Evolutionary conservation across 208 protist genomes (phyloP).

Genomic region (Jaenimonas drosophilae): DNA sequence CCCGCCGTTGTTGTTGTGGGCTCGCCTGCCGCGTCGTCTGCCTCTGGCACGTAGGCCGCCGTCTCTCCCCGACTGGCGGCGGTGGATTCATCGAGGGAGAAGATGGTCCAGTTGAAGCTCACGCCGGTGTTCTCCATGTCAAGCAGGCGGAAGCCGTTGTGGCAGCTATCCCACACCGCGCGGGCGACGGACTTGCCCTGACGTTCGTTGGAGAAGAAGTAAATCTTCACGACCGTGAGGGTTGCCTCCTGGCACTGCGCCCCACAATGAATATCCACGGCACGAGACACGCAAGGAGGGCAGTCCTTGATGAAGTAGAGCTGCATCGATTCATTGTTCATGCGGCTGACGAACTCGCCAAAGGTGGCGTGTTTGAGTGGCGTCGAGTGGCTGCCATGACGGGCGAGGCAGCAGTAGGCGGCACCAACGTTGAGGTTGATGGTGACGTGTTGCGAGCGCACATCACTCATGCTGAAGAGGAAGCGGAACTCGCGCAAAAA

Average conservation of each 20-base stretch:
- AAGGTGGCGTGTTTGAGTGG: slow-evolving; percentile 76
- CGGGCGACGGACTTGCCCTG: slow-evolving; percentile 65
- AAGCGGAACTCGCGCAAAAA: slow-evolving; percentile 63
- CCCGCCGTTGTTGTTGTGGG: slow-evolving; percentile 11
- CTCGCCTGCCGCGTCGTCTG: slow-evolving; percentile 2
- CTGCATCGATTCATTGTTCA: slow-evolving; percentile 83
- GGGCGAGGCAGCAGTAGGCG: slow-evolving; percentile 72
- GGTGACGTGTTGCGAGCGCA: slow-evolving; percentile 61
- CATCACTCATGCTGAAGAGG: slow-evolving; percentile 59
- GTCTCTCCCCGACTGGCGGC: slow-evolving; percentile 6
- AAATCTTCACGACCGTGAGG: slow-evolving; percentile 68
- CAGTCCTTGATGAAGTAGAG: slow-evolving; percentile 81
- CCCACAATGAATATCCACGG: slow-evolving; percentile 68
- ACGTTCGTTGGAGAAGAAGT: slow-evolving; percentile 77
- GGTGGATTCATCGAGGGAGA: slow-evolving; percentile 72
- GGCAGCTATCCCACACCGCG: slow-evolving; percentile 66
- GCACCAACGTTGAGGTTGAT: slow-evolving; percentile 70
- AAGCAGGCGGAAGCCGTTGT: slow-evolving; percentile 62
- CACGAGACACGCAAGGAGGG: slow-evolving; percentile 66
- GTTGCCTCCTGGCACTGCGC: slow-evolving; percentile 50
- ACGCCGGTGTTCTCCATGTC: slow-evolving; percentile 80
- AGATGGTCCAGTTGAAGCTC: slow-evolving; percentile 76
- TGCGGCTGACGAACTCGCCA: slow-evolving; percentile 72
- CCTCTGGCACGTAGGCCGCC: slow-evolving; percentile 1
- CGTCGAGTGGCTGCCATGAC: slow-evolving; percentile 61